Percentiles rank a stretch among this genome's conserved stretches.
Conservation (phyloP, 495 filamentous ascomycete genomes). For the Neurospora sublineolata region DNA sequence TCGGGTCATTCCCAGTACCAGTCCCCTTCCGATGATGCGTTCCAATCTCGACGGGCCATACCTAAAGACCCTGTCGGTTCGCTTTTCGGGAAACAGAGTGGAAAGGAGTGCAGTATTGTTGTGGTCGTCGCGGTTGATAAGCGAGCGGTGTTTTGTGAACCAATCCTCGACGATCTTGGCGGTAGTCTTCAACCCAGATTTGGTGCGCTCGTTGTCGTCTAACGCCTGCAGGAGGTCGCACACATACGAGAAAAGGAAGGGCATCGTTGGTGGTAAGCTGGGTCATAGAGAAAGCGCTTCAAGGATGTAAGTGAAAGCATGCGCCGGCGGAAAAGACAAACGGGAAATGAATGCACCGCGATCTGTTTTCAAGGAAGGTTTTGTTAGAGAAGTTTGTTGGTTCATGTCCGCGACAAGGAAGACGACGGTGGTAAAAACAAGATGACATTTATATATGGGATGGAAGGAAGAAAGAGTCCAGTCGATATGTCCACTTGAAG, state of each 20-base stretch:
- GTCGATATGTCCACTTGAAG: background rate
- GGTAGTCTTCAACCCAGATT: conserved; percentile 1
- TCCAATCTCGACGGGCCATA: conserved; percentile 50
- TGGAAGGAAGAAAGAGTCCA: background rate
- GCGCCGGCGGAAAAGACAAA: background rate
- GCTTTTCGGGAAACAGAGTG: conserved; percentile 60
- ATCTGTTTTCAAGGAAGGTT: background rate
- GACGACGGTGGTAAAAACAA: background rate
- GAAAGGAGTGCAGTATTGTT: conserved; percentile 54
- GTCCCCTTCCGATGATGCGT: conserved; percentile 49
- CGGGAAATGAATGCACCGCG: background rate
- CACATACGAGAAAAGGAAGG: conserved; percentile 47
- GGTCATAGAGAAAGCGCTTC: background rate
- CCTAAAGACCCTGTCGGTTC: conserved; percentile 63
- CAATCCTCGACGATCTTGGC: conserved; percentile 38
- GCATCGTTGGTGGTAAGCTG: conserved; percentile 31
- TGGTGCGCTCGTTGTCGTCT: conserved; percentile 18
- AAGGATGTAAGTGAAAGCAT: background rate
- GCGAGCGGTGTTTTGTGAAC: conserved; percentile 45
- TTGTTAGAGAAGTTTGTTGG: background rate
- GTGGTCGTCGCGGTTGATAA: conserved; percentile 39
- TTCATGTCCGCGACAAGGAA: background rate
- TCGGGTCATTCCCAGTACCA: conserved; percentile 48
- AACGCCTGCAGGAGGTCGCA: conserved; percentile 51
- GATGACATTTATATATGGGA: background rate